A percentile compares a stretch with the other conserved stretches of the same genome.
These are phyloP conservation scores for Ceratobasidium sp. DNA, from an alignment of 1,284 basidiomycete species.

Conservation along the genomic window DNA sequence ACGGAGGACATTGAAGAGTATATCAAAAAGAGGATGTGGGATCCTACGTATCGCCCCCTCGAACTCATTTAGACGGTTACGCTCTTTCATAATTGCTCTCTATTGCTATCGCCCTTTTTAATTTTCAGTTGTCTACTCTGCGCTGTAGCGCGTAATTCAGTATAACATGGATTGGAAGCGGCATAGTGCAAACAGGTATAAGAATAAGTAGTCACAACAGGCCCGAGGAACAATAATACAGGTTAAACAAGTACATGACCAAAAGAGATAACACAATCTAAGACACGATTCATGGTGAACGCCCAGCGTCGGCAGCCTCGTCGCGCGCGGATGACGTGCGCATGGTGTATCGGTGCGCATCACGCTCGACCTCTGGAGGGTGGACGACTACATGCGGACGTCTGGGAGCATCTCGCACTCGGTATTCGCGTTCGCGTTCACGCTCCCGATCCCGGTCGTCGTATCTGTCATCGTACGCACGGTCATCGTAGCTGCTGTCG, in stretches of 20 bases:
- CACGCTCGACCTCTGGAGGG: conserved; percentile 19
- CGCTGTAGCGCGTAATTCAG: conserved; percentile 22
- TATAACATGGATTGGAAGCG: background rate
- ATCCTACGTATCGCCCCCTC: conserved; percentile 66
- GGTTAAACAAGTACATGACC: conserved; percentile 14
- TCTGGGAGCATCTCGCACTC: conserved; percentile 8
- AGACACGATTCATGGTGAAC: conserved; percentile 26
- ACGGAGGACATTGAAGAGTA: conserved; percentile 68
- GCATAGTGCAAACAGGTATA: conserved; percentile 30
- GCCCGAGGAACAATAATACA: conserved; percentile 20
- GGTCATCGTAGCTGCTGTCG: conserved; percentile 30
- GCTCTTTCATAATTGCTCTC: background rate
- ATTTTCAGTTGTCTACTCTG: background rate
- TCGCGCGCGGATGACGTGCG: conserved; percentile 41
- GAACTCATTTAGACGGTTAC: conserved; percentile 30
- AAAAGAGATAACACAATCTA: conserved; percentile 7
- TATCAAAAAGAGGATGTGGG: conserved; percentile 68
- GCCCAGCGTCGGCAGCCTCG: conserved; percentile 21
- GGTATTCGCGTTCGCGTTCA: conserved; percentile 40
- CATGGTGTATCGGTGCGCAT: conserved; percentile 30
- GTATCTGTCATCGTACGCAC: conserved; percentile 16
- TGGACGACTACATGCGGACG: conserved; percentile 44
- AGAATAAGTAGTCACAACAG: conserved; percentile 29
- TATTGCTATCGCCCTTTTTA: background rate
- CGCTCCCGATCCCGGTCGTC: conserved; percentile 34